These are phyloP conservation scores for Mycena epipterygia DNA, from an alignment of 768 basidiomycete genomes.

Conservation along the genomic window DNA sequence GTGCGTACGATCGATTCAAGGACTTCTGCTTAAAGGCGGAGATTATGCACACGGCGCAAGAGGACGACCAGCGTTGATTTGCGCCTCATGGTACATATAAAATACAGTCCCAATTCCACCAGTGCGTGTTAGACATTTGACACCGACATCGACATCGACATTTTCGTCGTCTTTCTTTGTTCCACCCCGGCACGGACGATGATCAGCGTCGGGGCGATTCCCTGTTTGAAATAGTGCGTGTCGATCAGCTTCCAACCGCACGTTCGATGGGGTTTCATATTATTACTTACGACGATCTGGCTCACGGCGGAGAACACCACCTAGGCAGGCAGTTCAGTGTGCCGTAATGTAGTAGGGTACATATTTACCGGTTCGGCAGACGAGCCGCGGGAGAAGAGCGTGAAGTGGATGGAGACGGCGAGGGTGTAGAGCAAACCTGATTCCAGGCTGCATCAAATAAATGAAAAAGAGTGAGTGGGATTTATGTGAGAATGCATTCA, in stretches of 20 bases:
- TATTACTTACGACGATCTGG: constrained; percentile 27
- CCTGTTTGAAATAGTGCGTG: neutral
- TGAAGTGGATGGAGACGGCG: constrained; percentile 23
- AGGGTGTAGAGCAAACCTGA: constrained; percentile 22
- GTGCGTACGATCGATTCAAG: too few relatives aligned
- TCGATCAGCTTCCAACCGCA: neutral
- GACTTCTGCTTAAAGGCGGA: too few relatives aligned
- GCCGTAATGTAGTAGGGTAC: neutral
- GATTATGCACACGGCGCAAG: too few relatives aligned
- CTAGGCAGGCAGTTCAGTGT: neutral
- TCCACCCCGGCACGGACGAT: constrained; percentile 13
- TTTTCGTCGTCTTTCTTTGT: neutral
- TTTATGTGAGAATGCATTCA: neutral
- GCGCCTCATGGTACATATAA: too few relatives aligned
- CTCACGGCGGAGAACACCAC: constrained; percentile 18
- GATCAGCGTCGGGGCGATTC: constrained; percentile 27
- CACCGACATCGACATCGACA: neutral
- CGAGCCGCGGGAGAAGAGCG: neutral
- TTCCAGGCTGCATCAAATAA: constrained; percentile 6
- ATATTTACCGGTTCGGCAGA: neutral
- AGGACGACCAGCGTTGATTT: too few relatives aligned
- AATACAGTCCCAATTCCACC: too few relatives aligned
- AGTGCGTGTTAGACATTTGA: too few relatives aligned
- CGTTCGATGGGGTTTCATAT: too few relatives aligned
- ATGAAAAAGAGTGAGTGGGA: neutral